Evolutionary conservation across 2,329 filamentous ascomycete species (phyloP).

Genomic region (Bipolaris gigantea): DNA sequence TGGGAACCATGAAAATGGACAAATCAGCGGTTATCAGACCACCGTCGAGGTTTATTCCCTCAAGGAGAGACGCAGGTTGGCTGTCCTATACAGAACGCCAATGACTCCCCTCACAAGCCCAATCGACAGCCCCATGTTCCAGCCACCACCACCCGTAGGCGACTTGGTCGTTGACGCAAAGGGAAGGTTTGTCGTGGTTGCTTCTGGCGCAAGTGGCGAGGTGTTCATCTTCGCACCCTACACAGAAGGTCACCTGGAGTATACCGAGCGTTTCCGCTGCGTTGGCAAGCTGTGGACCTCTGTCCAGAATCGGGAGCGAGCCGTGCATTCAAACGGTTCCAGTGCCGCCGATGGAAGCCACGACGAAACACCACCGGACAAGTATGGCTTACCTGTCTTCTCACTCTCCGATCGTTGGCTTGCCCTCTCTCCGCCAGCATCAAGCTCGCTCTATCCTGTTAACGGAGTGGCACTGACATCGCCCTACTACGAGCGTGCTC

Average conservation of each 20-base stretch:
- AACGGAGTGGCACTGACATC: conserved; percentile 64
- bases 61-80: conserved; percentile 69
- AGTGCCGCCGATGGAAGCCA: conserved; percentile 42
- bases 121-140: conserved; percentile 62
- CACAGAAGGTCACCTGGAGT: conserved; percentile 30
- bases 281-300: conserved; percentile 92
- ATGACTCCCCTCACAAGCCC: conserved; percentile 62
- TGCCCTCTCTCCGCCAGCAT: conserved; percentile 73
- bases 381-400: conserved; percentile 65
- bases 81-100: conserved; percentile 72
- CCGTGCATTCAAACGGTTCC: conserved; percentile 37
- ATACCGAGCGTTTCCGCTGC: conserved; percentile 59
- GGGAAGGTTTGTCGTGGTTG: conserved; percentile 69
- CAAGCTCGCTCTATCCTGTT: conserved; percentile 69
- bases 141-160: conserved; percentile 70
- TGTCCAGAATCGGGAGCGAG: conserved; percentile 60
- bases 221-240: conserved; percentile 69
- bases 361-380: conserved; percentile 37
- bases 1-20: conserved; percentile 29
- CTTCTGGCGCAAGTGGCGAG: conserved; percentile 83
- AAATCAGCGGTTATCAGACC: conserved; percentile 73
- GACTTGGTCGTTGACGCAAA: conserved; percentile 74
- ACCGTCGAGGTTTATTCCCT: conserved; percentile 88
- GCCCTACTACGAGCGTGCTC: conserved; percentile 57
- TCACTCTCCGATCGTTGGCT: conserved; percentile 74